Evolutionary conservation across 1,139 yeast genomes (phyloP).

Genomic region (Hansenula sp.): DNA sequence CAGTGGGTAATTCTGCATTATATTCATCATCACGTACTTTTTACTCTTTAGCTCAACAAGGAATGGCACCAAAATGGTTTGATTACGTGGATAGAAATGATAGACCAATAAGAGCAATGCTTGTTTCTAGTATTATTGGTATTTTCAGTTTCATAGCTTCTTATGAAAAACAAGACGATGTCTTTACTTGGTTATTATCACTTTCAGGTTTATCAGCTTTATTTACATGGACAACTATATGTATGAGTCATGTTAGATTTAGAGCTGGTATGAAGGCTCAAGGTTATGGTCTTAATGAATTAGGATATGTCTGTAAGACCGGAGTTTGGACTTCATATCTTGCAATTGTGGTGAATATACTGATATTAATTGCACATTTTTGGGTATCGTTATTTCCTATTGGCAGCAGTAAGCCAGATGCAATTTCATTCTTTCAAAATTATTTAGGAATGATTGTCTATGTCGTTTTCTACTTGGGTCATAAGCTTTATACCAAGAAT

Average conservation of each 20-base stretch:
- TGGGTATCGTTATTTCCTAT: slow-evolving; percentile 70
- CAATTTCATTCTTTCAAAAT: slow-evolving; percentile 47
- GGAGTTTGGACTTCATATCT: slow-evolving; percentile 64
- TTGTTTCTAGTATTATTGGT: too few relatives aligned
- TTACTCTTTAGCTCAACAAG: slow-evolving; percentile 36
- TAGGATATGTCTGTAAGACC: slow-evolving; percentile 59
- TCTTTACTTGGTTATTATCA: too few relatives aligned
- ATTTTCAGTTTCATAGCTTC: too few relatives aligned
- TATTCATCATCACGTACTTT: slow-evolving; percentile 32
- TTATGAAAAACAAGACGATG: too few relatives aligned
- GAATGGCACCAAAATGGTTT: slow-evolving; percentile 39
- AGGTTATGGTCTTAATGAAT: slow-evolving; percentile 51
- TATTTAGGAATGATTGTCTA: slow-evolving; percentile 50
- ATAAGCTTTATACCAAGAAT: slow-evolving; percentile 40
- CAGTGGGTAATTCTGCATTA: slow-evolving; percentile 45
- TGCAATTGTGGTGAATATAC: slow-evolving; percentile 51
- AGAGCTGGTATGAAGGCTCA: slow-evolving; percentile 61
- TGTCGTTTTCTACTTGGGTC: slow-evolving; percentile 39
- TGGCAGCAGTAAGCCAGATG: slow-evolving; percentile 32
- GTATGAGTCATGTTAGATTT: too few relatives aligned
- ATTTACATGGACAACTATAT: too few relatives aligned
- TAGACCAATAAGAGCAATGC: too few relatives aligned
- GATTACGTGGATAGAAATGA: too few relatives aligned
- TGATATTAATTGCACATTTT: slow-evolving; percentile 70
- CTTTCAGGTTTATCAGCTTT: too few relatives aligned